phyloP scores from a whole-genome alignment of 495 filamentous ascomycete species.

The Chaetomidium leptoderma region DNA sequence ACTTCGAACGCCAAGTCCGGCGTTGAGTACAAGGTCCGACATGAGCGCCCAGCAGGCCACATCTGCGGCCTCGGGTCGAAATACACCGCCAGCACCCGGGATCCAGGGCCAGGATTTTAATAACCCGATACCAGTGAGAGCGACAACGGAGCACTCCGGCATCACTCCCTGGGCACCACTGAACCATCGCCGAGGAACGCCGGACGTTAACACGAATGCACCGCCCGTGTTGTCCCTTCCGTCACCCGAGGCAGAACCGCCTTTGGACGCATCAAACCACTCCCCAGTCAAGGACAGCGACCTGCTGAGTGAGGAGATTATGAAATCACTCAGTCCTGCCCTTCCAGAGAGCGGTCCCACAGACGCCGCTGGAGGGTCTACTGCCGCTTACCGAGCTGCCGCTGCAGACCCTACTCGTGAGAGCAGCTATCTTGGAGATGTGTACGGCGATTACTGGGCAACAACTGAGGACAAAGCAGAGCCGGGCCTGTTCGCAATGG shows the following conservation, averaged over 20 bases:
- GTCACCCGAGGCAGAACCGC: constrained; percentile 49
- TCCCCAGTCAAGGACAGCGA: constrained; percentile 70
- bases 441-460: constrained; percentile 45
- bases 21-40: constrained; percentile 6
- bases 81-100: not conserved
- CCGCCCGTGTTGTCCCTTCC: constrained; percentile 29
- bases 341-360: constrained; percentile 13
- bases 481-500: not conserved
- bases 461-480: constrained; percentile 27
- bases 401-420: constrained; percentile 32
- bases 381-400: constrained; percentile 26
- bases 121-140: constrained; percentile 20
- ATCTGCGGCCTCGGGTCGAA: not conserved
- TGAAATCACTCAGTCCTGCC: constrained; percentile 62
- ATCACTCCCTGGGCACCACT: constrained; percentile 48
- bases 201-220: constrained; percentile 9
- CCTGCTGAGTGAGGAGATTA: constrained; percentile 73
- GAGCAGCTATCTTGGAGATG: constrained; percentile 44
- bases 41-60: not conserved
- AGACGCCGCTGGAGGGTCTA: constrained; percentile 9
- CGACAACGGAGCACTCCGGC: constrained; percentile 18
- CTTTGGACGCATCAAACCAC: constrained; percentile 52
- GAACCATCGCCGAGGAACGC: constrained; percentile 38
- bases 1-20: constrained; percentile 17
- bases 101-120: not conserved